A percentile compares a stretch with the other conserved stretches of the same genome.
phyloP scores from a whole-genome alignment of 441 rosid genomes.

The Daphne laureola region DNA sequence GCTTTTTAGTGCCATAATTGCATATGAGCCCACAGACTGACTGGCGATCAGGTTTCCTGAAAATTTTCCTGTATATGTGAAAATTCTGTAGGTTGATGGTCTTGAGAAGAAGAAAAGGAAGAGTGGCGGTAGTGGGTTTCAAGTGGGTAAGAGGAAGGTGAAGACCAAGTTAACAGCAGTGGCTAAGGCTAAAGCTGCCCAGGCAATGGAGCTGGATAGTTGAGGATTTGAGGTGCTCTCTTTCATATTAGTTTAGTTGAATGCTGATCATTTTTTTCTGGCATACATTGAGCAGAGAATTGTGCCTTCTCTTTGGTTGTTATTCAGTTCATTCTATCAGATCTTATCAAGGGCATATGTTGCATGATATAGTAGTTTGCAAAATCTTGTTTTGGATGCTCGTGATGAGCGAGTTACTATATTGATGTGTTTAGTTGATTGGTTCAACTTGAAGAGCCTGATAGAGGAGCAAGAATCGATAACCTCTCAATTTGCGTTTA shows the following conservation, averaged over 20 bases:
- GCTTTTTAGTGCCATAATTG: conserved; percentile 8
- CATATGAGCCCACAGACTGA: too few relatives aligned
- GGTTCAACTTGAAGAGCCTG: too few relatives aligned
- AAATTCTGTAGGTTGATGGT: conserved; percentile 54
- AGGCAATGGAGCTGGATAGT: conserved; percentile 85
- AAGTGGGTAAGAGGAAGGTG: conserved; percentile 73
- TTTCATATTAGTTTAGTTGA: not conserved
- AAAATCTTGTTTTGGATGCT: too few relatives aligned
- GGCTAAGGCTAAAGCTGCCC: conserved; percentile 78
- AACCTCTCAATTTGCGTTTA: too few relatives aligned
- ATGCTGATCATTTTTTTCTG: conserved; percentile 1
- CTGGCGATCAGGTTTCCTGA: not conserved
- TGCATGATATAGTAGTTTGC: too few relatives aligned
- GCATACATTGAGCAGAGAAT: not conserved
- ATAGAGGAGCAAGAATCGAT: too few relatives aligned
- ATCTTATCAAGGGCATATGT: too few relatives aligned
- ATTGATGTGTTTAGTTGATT: too few relatives aligned
- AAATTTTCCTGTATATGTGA: not conserved
- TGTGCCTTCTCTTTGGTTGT: too few relatives aligned
- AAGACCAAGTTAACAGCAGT: conserved; percentile 72
- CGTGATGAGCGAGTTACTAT: too few relatives aligned
- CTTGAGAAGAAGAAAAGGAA: conserved; percentile 58
- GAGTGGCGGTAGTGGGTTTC: conserved; percentile 58
- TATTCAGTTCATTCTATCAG: too few relatives aligned
- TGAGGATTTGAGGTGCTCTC: conserved; percentile 33